Conservation (phyloP, 257 asterid genomes). For the Perilla frutescens region DNA sequence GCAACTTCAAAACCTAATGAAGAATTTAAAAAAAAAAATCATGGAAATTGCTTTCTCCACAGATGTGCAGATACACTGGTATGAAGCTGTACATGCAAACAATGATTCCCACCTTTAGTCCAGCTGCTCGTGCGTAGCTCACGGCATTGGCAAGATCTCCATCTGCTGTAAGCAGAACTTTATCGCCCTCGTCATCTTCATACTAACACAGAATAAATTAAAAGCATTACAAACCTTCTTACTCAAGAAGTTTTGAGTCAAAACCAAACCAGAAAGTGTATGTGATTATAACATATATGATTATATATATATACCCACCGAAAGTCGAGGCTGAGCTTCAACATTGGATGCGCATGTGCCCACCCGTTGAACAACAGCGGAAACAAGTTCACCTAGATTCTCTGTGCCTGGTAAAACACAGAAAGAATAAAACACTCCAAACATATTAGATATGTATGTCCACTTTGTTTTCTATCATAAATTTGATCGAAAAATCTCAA, state of each 20-base stretch:
- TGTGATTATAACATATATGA: not conserved
- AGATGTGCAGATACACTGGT: too few species aligned
- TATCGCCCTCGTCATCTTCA: slow-evolving; percentile 97
- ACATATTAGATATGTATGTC: slow-evolving; percentile 1
- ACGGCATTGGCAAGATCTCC: slow-evolving; percentile 87
- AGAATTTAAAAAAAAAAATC: not conserved
- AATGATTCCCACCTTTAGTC: slow-evolving; percentile 65
- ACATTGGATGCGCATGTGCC: slow-evolving; percentile 54
- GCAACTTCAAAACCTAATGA: slow-evolving; percentile 77
- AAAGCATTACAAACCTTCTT: slow-evolving; percentile 31
- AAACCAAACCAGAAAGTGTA: not conserved
- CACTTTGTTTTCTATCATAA: slow-evolving; percentile 10
- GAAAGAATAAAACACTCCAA: slow-evolving; percentile 11
- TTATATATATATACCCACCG: slow-evolving; percentile 61
- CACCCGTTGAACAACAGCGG: slow-evolving; percentile 74
- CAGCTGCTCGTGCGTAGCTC: slow-evolving; percentile 64
- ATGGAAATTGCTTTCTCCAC: not conserved
- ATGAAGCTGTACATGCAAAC: not conserved
- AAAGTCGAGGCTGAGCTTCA: slow-evolving; percentile 64
- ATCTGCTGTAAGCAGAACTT: slow-evolving; percentile 80
- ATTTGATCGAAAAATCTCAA: not conserved
- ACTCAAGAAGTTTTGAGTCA: not conserved
- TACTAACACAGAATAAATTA: slow-evolving; percentile 57
- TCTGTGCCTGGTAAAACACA: slow-evolving; percentile 63
- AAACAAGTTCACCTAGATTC: slow-evolving; percentile 74